Evolutionary conservation across 768 basidiomycete genomes (phyloP).

Genomic region (Dacryopinax spathularia): DNA sequence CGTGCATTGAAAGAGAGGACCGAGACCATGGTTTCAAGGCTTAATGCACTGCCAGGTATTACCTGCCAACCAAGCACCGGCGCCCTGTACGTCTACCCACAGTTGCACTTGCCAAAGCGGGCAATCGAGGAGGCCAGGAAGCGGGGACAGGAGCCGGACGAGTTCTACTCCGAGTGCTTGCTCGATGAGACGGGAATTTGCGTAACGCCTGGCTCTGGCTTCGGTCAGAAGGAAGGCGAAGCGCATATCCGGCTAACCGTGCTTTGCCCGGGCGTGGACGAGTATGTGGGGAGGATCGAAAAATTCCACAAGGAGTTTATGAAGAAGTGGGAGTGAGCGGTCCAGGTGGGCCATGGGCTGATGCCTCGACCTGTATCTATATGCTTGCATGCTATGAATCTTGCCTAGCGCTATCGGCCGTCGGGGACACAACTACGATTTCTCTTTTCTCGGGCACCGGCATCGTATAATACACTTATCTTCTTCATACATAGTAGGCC

Average conservation of each 20-base stretch:
- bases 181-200: constrained; percentile 87
- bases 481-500: too few species aligned
- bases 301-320: constrained; percentile 52
- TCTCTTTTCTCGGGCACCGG: background rate
- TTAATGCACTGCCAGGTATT: constrained; percentile 74
- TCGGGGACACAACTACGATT: background rate
- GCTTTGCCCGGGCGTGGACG: constrained; percentile 85
- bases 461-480: background rate
- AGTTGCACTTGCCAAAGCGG: constrained; percentile 54
- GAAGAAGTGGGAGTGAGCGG: constrained; percentile 28
- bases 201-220: constrained; percentile 84
- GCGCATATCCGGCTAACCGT: constrained; percentile 89
- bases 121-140: constrained; percentile 59
- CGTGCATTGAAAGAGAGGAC: constrained; percentile 57
- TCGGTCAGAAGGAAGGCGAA: constrained; percentile 83
- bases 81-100: constrained; percentile 87
- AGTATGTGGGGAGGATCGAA: constrained; percentile 77
- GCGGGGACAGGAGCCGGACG: constrained; percentile 70
- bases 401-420: too few species aligned
- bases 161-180: constrained; percentile 70
- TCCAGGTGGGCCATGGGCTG: background rate
- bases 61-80: constrained; percentile 82
- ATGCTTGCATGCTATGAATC: background rate
- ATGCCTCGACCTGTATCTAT: background rate
- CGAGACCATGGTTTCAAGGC: constrained; percentile 55